Evolutionary conservation across 2,329 filamentous ascomycete species (phyloP).

Genomic region (Trichophyton schoenleinii): DNA sequence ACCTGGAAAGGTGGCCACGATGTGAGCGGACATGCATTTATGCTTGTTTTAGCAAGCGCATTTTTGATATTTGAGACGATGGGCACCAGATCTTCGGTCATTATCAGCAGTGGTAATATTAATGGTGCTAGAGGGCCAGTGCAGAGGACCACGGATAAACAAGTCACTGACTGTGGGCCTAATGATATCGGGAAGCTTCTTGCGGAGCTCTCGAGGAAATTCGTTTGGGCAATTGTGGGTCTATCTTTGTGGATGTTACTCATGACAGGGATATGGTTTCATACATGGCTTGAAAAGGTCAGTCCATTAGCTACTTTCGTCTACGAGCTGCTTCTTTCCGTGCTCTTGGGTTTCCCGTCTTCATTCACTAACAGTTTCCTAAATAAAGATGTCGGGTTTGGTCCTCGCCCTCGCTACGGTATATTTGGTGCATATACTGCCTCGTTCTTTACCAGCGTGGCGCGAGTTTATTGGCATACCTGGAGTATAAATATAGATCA

Average conservation of each 20-base stretch:
- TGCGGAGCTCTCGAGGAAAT: slow-evolving; percentile 44
- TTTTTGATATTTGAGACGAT: slow-evolving; percentile 74
- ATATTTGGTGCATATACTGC: slow-evolving; percentile 41
- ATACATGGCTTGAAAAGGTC: slow-evolving; percentile 97
- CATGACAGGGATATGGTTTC: slow-evolving; percentile 97
- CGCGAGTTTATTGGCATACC: slow-evolving; percentile 36
- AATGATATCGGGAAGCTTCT: slow-evolving; percentile 35
- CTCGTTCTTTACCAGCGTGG: slow-evolving; percentile 33
- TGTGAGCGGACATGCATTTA: slow-evolving; percentile 87
- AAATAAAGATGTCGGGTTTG: slow-evolving; percentile 37
- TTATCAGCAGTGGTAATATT: slow-evolving; percentile 41
- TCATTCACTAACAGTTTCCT: slow-evolving; percentile 7
- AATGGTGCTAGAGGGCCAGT: slow-evolving; percentile 27
- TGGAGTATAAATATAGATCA: slow-evolving; percentile 20
- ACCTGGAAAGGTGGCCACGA: slow-evolving; percentile 89
- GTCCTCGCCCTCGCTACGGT: slow-evolving; percentile 37
- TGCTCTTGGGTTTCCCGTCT: neutral
- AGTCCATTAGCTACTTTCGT: slow-evolving; percentile 18
- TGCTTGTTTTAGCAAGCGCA: slow-evolving; percentile 72
- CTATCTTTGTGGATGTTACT: slow-evolving; percentile 90
- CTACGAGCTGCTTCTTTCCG: slow-evolving; percentile 15
- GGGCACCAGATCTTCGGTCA: slow-evolving; percentile 47
- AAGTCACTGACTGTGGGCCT: slow-evolving; percentile 17
- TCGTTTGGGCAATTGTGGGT: slow-evolving; percentile 47
- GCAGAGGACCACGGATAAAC: slow-evolving; percentile 12